Evolutionary conservation across 202 grass and related monocot genomes (phyloP).

Genomic region (Brachypodium distachyon): DNA sequence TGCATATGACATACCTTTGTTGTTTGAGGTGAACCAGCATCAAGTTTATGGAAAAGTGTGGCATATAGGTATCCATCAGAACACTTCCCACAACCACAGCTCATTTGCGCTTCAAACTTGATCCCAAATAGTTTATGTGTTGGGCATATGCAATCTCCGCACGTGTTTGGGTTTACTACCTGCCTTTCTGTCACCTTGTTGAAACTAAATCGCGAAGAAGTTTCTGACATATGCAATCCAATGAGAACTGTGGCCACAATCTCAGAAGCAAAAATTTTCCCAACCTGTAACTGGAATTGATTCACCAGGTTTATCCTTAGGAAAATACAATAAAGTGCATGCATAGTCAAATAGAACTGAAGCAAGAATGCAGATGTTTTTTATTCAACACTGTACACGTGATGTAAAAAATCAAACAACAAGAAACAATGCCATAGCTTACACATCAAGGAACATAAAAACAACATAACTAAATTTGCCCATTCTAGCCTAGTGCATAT

Average conservation of each 20-base stretch:
- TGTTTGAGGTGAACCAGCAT: background rate
- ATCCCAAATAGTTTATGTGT: slow-evolving; percentile 14
- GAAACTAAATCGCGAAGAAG: background rate
- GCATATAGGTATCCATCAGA: background rate
- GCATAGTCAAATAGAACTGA: background rate
- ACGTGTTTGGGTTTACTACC: background rate
- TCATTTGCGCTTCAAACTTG: background rate
- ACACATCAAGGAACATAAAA: background rate
- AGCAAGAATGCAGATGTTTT: background rate
- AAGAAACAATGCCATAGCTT: background rate
- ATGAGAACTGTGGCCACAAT: background rate
- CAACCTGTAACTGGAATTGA: background rate
- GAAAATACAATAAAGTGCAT: background rate
- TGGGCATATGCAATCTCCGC: slow-evolving; percentile 7
- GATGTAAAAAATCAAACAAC: background rate
- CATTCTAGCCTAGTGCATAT: background rate
- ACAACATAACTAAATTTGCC: background rate
- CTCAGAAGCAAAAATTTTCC: background rate
- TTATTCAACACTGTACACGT: background rate
- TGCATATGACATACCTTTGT: background rate
- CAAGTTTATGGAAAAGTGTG: slow-evolving; percentile 7
- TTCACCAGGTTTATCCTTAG: background rate
- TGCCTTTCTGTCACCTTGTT: background rate
- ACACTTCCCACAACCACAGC: background rate
- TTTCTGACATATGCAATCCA: slow-evolving; percentile 8